Evolutionary conservation across 371 early-diverging fungal genomes (phyloP), one percentile per base, ranked within the genome.

Genomic region (Actinomortierella ambigua): DNA sequence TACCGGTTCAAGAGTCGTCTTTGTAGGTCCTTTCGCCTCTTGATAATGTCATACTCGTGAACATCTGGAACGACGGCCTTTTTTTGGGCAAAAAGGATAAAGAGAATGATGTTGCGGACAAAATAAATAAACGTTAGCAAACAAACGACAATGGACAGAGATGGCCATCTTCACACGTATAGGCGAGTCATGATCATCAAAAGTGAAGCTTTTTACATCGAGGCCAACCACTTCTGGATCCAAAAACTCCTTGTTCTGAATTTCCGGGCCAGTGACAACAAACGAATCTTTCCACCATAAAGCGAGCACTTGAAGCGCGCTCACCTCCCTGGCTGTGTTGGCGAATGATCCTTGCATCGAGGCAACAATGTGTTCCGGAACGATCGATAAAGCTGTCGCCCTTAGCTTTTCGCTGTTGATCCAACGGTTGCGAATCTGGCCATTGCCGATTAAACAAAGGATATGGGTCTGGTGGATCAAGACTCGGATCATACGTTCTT

Each of bases 211-310:
- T n/a, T n/a, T 55, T 66, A 57, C 51, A 57, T 54, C 61, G 63
- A 51, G 56, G 51, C 65, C 69, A 15, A 63, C 50, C 18, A 60
- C 55, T 1, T 62, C 69, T 54, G 67, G 53, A 23, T 85, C 76
- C 27, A 68, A 44, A 41, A 66, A 79, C 1, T 80, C 69, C 5
- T 67, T 66, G 1, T 77, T 75, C 0, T 66, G 24, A 18, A 85
- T 57, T 0, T 85, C 88, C 28, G 69, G 69, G 0, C 82, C 80
- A 24, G 77, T 79, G 2, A 86, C 59, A 1, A 43, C 66, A 75
- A 88, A 85, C 18, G 77, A 83, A 7, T 73, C 73, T 28, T 63
- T 61, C 88, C 88, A 88, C 88, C 88, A 88, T 4, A 61, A 70
- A 20, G 85, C 69, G 5, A 89, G 40, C n/a, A 77, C 76, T 48